phyloP scores from a whole-genome alignment of 73 alveolate genomes.

The Paramecium biaurelia region DNA sequence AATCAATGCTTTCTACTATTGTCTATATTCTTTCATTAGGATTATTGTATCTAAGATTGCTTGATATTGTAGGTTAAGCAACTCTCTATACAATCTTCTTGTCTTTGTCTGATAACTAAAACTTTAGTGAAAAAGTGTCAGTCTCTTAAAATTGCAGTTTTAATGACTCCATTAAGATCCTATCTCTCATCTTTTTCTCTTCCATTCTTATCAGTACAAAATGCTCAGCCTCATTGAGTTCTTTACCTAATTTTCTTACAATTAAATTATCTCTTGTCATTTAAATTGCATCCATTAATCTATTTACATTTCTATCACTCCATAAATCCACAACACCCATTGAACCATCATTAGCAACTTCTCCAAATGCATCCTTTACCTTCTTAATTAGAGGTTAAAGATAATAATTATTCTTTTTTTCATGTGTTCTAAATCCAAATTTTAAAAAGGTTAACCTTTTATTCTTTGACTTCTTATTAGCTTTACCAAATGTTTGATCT shows the following conservation, averaged over 20 bases:
- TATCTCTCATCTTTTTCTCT: conserved; percentile 20
- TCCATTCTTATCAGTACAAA: background rate
- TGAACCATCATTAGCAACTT: conserved; percentile 19
- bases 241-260: background rate
- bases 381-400: background rate
- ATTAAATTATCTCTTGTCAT: conserved; percentile 37
- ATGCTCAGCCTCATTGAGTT: background rate
- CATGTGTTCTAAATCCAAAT: conserved; percentile 29
- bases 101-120: background rate
- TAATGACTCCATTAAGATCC: conserved; percentile 13
- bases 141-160: background rate
- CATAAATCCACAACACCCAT: conserved; percentile 43
- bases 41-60: background rate
- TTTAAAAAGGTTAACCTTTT: conserved; percentile 17
- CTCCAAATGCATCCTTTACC: conserved; percentile 7
- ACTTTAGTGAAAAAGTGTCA: background rate
- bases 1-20: background rate
- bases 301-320: conserved; percentile 41
- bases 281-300: conserved; percentile 41
- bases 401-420: conserved; percentile 13
- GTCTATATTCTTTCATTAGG: background rate
- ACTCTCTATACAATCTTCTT: background rate
- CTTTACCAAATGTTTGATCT: background rate
- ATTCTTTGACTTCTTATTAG: background rate
- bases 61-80: conserved; percentile 7